Conservation (phyloP, 257 asterid species). For the Paulownia fortunei region DNA sequence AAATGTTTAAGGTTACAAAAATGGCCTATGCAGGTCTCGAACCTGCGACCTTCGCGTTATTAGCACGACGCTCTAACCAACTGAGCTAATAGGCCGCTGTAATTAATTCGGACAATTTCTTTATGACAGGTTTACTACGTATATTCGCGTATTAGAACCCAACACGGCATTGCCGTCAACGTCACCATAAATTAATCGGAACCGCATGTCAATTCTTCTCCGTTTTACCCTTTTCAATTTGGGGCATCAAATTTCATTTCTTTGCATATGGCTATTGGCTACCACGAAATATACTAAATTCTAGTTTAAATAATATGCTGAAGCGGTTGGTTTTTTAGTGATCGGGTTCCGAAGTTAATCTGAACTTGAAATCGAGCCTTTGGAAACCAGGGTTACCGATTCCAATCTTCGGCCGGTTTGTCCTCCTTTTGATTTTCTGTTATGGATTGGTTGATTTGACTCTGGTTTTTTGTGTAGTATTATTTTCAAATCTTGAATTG, state of each 20-base stretch:
- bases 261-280: background rate
- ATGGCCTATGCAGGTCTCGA: constrained; percentile 72
- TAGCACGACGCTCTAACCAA: constrained; percentile 81
- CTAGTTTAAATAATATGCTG: background rate
- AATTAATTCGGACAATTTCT: too few species aligned
- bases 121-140: too few species aligned
- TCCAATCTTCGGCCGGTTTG: constrained; percentile 16
- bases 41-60: constrained; percentile 77
- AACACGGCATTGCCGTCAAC: constrained; percentile 27
- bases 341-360: constrained; percentile 27
- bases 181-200: background rate
- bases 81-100: constrained; percentile 68
- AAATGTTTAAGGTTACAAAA: background rate
- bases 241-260: constrained; percentile 16
- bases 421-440: constrained; percentile 7
- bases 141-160: background rate
- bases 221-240: background rate
- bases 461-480: background rate
- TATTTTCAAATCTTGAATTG: background rate
- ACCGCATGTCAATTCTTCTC: constrained; percentile 3
- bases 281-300: background rate
- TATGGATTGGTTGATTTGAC: constrained; percentile 16
- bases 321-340: background rate
- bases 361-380: constrained; percentile 10
- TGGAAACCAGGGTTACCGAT: constrained; percentile 21